Base-by-base conservation (phyloP, 1,284 basidiomycete genomes). In the Cryptococcus sp. region DNA sequence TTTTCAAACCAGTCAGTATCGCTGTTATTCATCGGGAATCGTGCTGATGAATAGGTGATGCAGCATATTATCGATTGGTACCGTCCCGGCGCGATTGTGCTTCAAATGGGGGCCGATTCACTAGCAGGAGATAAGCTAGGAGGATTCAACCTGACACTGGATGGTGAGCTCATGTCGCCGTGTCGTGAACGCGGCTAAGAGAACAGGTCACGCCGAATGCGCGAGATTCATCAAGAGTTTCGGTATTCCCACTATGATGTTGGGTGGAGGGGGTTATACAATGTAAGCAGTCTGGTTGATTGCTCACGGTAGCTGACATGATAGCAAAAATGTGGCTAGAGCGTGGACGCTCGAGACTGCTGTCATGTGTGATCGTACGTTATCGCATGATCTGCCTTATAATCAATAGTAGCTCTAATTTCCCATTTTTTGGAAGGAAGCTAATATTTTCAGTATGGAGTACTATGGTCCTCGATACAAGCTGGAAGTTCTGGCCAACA, bases 291-390 rank as follows among this genome's bases (percentile, higher is more conserved):
- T 14, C 19, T n/a, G 28, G 22, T 18, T 10, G n/a, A 11, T 45
- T 24, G 7, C 9, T 4, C 11, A 16, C 9, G 5, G 49, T 3
- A 37, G 40, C 25, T 39, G 11, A 9, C 14, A 24, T 4, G 45
- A 18, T 28, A 72, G 68, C 24, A 91, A 91, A 74, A 99, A 99
- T 69, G 93, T 98, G 7, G 90, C 91, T 1, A 80, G 91, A 36
- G 86, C 88, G 11, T 99, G 94, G 94, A 87, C 92, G 19, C 97
- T 90, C 76, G 96, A 99, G 74, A 98, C 96, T 0, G 93, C 91
- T 0, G 87, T 94, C 65, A 88, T 92, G 31, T 82, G 94, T 14
- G 92, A 90, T 1, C 81, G 89, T 45, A 86, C 92, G 67, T 85
- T 98, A 49, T 83, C 88, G 60, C 82, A 83, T 34, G 85, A 89